These are phyloP conservation scores for Penicillium cinerascens DNA, from an alignment of 495 filamentous ascomycete genomes.

Conservation along the genomic window DNA sequence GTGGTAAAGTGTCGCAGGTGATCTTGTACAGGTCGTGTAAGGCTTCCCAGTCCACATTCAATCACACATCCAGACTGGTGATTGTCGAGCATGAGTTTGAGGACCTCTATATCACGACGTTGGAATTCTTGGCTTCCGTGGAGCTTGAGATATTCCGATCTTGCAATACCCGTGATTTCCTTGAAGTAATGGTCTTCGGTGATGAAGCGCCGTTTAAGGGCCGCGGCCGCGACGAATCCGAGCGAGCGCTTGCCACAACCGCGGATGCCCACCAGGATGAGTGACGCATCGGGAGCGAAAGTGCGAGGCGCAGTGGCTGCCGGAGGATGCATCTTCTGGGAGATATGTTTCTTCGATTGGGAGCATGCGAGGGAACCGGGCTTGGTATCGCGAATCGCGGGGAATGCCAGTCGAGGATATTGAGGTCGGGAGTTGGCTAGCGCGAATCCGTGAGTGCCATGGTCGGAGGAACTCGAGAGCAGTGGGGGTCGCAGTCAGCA, in stretches of 20 bases:
- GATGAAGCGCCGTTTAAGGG: conserved; percentile 68
- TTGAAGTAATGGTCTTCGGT: conserved; percentile 75
- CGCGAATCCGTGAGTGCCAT: conserved; percentile 5
- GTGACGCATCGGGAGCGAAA: conserved; percentile 63
- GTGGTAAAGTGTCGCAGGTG: conserved; percentile 54
- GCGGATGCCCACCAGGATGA: conserved; percentile 73
- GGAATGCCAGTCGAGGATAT: conserved; percentile 13
- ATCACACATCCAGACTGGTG: conserved; percentile 67
- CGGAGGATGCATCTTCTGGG: conserved; percentile 20
- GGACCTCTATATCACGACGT: conserved; percentile 59
- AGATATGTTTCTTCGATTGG: neutral
- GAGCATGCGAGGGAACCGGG: neutral
- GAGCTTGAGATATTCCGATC: conserved; percentile 58
- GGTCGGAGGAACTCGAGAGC: conserved; percentile 1
- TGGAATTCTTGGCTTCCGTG: conserved; percentile 66
- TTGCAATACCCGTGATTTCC: conserved; percentile 61
- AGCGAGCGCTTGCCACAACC: conserved; percentile 77
- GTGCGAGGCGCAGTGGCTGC: conserved; percentile 49
- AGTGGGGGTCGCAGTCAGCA: neutral
- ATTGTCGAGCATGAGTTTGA: conserved; percentile 62
- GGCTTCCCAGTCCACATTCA: conserved; percentile 61
- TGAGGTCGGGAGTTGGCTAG: conserved; percentile 1
- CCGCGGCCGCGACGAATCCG: conserved; percentile 73
- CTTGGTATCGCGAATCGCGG: conserved; percentile 8
- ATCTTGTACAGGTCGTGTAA: conserved; percentile 54